Evolutionary conservation across 1,139 yeast genomes (phyloP).

Genomic region (Hyphopichia burtonii): DNA sequence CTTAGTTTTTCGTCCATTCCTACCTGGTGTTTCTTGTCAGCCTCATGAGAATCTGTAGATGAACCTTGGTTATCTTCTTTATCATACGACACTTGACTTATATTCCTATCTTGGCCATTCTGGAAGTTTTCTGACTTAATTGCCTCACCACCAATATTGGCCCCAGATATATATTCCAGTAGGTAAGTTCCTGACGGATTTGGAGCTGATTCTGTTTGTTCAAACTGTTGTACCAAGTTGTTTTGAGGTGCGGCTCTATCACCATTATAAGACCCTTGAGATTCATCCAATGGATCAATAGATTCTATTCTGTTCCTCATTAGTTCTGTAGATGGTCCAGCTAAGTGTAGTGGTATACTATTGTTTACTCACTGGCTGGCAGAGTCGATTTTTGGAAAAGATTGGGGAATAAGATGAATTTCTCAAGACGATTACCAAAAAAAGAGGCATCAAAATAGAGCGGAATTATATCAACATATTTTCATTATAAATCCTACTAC

Average conservation of each 20-base stretch:
- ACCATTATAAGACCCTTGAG: not conserved
- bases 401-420: too few species aligned
- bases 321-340: not conserved
- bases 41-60: not conserved
- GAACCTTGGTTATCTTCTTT: not conserved
- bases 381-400: too few species aligned
- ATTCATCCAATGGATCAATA: slow-evolving; percentile 2
- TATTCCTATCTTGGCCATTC: not conserved
- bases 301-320: slow-evolving; percentile 1
- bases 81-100: not conserved
- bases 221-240: not conserved
- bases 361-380: too few species aligned
- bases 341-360: too few species aligned
- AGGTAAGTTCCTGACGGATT: not conserved
- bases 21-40: too few species aligned
- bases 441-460: too few species aligned
- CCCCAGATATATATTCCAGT: not conserved
- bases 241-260: not conserved
- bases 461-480: too few species aligned
- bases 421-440: too few species aligned
- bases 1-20: not conserved
- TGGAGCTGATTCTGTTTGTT: not conserved
- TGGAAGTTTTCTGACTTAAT: not conserved
- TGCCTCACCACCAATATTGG: not conserved
- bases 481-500: too few species aligned